Percentiles rank a stretch among this genome's conserved stretches.
Evolutionary conservation across 495 filamentous ascomycete genomes (phyloP).

Genomic region (Penicillium salamii): DNA sequence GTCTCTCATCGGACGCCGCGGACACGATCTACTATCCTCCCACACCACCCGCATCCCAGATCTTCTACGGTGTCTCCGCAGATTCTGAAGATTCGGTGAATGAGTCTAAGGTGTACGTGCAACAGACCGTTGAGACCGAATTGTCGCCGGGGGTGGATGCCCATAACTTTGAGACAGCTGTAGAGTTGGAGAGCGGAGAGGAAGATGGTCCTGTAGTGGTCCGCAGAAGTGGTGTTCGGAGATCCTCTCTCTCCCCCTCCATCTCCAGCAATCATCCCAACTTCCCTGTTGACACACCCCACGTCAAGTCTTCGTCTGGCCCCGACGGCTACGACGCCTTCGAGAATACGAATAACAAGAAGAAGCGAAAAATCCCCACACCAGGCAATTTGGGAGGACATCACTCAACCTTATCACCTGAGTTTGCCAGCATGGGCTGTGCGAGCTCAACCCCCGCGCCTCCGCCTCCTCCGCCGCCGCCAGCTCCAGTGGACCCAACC

Average conservation of each 20-base stretch:
- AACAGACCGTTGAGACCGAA: conserved; percentile 41
- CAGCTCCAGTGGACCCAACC: conserved; percentile 45
- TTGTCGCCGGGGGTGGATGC: conserved; percentile 48
- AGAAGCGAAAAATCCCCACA: conserved; percentile 96
- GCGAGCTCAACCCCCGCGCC: conserved; percentile 43
- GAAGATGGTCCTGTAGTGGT: conserved; percentile 46
- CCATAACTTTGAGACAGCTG: conserved; percentile 36
- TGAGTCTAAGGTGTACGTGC: conserved; percentile 45
- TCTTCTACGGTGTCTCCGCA: conserved; percentile 73
- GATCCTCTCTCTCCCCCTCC: conserved; percentile 35
- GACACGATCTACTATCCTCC: conserved; percentile 80
- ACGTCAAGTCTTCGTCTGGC: conserved; percentile 37
- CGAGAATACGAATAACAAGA: conserved; percentile 99
- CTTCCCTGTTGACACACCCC: conserved; percentile 15
- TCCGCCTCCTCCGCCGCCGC: conserved; percentile 31
- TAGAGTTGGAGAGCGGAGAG: conserved; percentile 46
- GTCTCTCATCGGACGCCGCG: conserved; percentile 78
- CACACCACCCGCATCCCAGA: conserved; percentile 59
- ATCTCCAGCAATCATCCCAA: conserved; percentile 10
- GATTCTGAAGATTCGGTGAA: conserved; percentile 39
- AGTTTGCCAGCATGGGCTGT: conserved; percentile 62
- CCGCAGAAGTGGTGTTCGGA: conserved; percentile 42
- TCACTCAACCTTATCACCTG: conserved; percentile 58
- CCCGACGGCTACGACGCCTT: conserved; percentile 94
- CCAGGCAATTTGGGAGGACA: conserved; percentile 67